Percentiles rank a stretch among this genome's conserved stretches.
phyloP scores from a whole-genome alignment of 208 protist species.

The Crithidia thermophila region DNA sequence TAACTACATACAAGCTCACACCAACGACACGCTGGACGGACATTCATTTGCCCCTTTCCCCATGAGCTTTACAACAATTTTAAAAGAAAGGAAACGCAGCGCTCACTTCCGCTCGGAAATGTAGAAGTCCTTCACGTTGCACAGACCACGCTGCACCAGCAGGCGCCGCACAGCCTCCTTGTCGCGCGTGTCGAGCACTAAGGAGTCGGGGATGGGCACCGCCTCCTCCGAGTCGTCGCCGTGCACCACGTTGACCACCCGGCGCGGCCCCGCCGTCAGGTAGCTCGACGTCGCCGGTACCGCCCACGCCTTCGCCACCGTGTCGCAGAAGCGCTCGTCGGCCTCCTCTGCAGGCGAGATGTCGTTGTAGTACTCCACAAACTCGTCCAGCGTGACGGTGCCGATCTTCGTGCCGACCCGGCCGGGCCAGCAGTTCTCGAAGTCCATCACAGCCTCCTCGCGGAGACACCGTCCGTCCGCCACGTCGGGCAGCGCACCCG shows the following conservation, averaged over 20 bases:
- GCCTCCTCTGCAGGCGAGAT: constrained; percentile 74
- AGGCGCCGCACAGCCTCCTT: constrained; percentile 50
- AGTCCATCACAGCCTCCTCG: constrained; percentile 83
- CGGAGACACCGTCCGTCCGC: constrained; percentile 54
- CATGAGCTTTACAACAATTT: neutral
- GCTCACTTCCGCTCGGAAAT: constrained; percentile 14
- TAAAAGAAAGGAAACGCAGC: constrained; percentile 14
- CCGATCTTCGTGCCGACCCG: constrained; percentile 58
- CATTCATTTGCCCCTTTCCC: neutral
- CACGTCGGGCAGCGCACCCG: constrained; percentile 65
- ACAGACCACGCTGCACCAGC: constrained; percentile 68
- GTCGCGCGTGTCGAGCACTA: constrained; percentile 57
- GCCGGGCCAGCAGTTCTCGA: constrained; percentile 80
- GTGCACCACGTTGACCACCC: constrained; percentile 65
- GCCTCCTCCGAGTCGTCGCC: constrained; percentile 60
- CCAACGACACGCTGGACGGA: too few relatives aligned
- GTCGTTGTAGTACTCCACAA: constrained; percentile 93
- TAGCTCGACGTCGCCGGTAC: constrained; percentile 77
- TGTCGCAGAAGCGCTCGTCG: constrained; percentile 83
- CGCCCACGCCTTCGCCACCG: constrained; percentile 69
- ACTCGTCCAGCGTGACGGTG: constrained; percentile 79
- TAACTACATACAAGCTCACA: too few relatives aligned
- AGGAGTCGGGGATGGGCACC: constrained; percentile 68
- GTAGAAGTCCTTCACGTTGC: constrained; percentile 56
- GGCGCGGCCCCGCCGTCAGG: constrained; percentile 42